Percentiles rank a stretch among this genome's conserved stretches.
These are phyloP conservation scores for Rhizophagus clarus DNA, from an alignment of 192 early-diverging fungal species.

Conservation along the genomic window DNA sequence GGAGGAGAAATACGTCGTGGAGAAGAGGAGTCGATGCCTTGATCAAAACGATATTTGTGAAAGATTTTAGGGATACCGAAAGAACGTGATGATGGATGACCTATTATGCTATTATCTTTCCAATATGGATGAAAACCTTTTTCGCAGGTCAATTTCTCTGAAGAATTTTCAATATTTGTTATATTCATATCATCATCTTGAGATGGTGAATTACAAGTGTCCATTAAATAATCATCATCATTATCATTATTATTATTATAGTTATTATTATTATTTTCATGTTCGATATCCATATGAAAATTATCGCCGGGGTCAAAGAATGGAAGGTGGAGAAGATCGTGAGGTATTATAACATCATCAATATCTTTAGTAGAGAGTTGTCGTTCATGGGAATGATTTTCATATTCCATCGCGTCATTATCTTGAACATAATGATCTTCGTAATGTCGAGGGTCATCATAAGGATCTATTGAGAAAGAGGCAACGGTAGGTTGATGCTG, in stretches of 20 bases:
- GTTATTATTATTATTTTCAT: neutral
- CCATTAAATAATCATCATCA: constrained; percentile 1
- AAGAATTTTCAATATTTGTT: neutral
- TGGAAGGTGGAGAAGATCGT: neutral
- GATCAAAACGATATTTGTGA: neutral
- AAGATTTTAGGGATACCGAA: neutral
- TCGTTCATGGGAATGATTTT: neutral
- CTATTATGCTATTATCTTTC: constrained; percentile 28
- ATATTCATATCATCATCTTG: constrained; percentile 24
- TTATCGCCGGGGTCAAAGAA: neutral
- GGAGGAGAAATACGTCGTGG: neutral
- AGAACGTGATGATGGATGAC: neutral
- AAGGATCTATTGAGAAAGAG: neutral
- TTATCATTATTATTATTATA: too few species aligned
- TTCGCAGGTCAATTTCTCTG: neutral
- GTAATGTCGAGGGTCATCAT: neutral
- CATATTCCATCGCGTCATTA: neutral
- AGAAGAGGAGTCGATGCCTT: neutral
- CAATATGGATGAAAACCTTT: constrained; percentile 19
- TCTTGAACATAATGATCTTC: neutral
- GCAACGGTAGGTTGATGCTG: neutral
- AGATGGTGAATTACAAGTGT: too few species aligned
- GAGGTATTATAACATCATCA: constrained; percentile 9
- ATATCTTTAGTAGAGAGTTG: neutral
- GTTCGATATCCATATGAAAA: neutral